These are phyloP conservation scores for Dimocarpus longan DNA, from an alignment of 345 rosid species.

Conservation along the genomic window DNA sequence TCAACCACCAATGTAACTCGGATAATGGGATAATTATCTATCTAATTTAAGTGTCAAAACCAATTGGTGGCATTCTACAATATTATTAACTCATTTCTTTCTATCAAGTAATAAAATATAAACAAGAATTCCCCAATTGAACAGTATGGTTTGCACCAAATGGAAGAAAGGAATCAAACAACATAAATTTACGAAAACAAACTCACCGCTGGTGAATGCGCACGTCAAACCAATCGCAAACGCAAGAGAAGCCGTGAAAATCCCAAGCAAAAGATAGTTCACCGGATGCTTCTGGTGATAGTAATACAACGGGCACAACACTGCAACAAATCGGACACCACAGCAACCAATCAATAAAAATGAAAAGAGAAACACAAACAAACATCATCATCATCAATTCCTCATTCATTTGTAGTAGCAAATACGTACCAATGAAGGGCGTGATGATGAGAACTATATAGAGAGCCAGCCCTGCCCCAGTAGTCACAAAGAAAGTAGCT, in stretches of 20 bases:
- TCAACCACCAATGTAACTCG: neutral
- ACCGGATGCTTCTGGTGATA: slow-evolving; percentile 91
- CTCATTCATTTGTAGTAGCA: no score
- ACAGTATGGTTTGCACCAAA: neutral
- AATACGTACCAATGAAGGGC: slow-evolving; percentile 68
- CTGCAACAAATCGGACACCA: slow-evolving; percentile 40
- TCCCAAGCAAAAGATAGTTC: slow-evolving; percentile 72
- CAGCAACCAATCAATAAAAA: neutral
- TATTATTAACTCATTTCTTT: neutral
- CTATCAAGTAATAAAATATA: no score
- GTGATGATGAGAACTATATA: slow-evolving; percentile 71
- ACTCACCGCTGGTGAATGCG: slow-evolving; percentile 73
- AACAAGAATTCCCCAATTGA: neutral
- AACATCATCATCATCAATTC: neutral
- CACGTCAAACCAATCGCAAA: slow-evolving; percentile 88
- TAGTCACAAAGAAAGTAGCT: slow-evolving; percentile 64
- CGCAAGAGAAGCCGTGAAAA: slow-evolving; percentile 73
- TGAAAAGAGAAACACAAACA: neutral
- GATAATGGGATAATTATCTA: no score
- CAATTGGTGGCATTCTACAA: neutral
- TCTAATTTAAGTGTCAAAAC: neutral
- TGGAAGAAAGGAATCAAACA: slow-evolving; percentile 10
- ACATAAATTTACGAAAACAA: neutral
- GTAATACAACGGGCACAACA: slow-evolving; percentile 73
- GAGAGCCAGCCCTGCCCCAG: slow-evolving; percentile 67